phyloP scores from a whole-genome alignment of 1,139 yeast species.

The Hansenula anomala region DNA sequence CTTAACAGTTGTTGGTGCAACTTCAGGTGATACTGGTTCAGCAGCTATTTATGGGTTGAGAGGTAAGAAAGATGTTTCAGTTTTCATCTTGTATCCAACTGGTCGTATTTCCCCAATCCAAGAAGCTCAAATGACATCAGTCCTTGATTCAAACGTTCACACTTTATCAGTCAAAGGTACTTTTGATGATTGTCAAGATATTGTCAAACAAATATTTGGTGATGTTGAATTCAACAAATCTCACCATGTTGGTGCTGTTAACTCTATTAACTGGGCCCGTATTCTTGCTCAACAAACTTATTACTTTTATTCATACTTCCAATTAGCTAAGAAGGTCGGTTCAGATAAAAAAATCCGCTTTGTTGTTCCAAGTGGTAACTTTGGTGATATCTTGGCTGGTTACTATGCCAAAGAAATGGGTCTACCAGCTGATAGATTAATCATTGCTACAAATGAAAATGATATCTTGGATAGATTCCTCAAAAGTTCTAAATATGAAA shows the following conservation, averaged over 20 bases:
- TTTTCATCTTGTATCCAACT: constrained; percentile 91
- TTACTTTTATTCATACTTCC: constrained; percentile 89
- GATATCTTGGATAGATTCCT: constrained; percentile 92
- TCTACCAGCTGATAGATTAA: constrained; percentile 76
- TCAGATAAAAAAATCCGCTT: constrained; percentile 56
- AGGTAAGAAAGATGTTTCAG: constrained; percentile 94
- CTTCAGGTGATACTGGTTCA: constrained; percentile 98
- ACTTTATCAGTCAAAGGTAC: constrained; percentile 93
- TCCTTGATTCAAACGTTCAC: constrained; percentile 89
- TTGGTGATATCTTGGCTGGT: constrained; percentile 97
- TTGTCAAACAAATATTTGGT: constrained; percentile 89
- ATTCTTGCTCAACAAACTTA: constrained; percentile 96
- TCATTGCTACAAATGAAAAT: constrained; percentile 93
- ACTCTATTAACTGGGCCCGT: constrained; percentile 98
- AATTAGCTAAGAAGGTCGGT: constrained; percentile 45
- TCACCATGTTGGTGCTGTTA: constrained; percentile 95
- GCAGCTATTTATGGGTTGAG: constrained; percentile 98
- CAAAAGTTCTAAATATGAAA: constrained; percentile 78
- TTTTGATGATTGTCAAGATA: constrained; percentile 96
- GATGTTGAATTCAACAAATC: constrained; percentile 81
- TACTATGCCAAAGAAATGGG: constrained; percentile 95
- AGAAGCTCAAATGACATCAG: constrained; percentile 98
- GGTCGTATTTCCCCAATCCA: constrained; percentile 97
- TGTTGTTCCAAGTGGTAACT: constrained; percentile 97
- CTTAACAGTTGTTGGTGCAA: constrained; percentile 97